Evolutionary conservation across 768 basidiomycete genomes (phyloP).

Genomic region (Podaxis sp.): DNA sequence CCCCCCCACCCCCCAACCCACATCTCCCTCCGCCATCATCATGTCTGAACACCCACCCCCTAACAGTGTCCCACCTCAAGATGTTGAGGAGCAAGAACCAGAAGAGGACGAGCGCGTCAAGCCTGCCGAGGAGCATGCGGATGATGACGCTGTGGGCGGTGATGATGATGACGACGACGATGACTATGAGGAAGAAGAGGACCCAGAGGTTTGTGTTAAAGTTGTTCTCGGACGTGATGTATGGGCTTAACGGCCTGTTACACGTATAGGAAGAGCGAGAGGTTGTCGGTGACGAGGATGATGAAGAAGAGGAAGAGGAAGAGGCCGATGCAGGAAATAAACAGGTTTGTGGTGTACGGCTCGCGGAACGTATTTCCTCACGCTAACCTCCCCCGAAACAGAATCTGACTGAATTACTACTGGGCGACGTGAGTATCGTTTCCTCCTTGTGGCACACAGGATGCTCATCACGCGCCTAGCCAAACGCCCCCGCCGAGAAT

Average conservation of each 20-base stretch:
- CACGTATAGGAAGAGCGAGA: constrained; percentile 4
- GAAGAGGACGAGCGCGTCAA: constrained; percentile 8
- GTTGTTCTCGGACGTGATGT: background rate
- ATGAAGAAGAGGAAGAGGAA: constrained; percentile 9
- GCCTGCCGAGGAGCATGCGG: background rate
- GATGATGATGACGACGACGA: constrained; percentile 9
- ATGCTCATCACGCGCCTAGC: constrained; percentile 6
- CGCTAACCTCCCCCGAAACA: background rate
- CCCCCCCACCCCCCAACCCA: background rate
- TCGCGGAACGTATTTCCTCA: background rate
- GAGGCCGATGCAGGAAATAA: background rate
- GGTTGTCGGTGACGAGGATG: background rate
- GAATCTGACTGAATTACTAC: constrained; percentile 7
- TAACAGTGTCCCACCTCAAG: background rate
- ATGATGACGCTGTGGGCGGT: background rate
- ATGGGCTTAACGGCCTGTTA: background rate
- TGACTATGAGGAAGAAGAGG: constrained; percentile 9
- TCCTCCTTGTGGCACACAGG: background rate
- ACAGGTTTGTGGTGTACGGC: background rate
- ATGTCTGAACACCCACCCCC: constrained; percentile 11
- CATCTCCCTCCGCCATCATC: background rate
- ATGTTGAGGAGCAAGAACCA: background rate
- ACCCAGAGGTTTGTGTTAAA: constrained; percentile 1
- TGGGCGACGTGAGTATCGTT: constrained; percentile 1
- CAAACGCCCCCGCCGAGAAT: background rate